Evolutionary conservation across 164 flowering plant genomes (phyloP).

Genomic region (Vitis riparia): DNA sequence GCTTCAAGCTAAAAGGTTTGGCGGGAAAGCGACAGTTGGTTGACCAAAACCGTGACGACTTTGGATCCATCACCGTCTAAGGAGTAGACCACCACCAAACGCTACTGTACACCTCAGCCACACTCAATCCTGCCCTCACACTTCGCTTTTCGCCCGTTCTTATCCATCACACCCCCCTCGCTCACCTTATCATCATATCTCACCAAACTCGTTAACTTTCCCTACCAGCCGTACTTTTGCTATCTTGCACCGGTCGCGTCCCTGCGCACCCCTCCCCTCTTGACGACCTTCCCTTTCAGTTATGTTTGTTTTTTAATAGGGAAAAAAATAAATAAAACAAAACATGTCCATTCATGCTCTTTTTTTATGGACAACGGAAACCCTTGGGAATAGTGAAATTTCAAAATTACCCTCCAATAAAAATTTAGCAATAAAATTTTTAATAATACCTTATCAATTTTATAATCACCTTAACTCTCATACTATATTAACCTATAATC

Average conservation of each 20-base stretch:
- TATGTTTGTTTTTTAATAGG: too few species aligned
- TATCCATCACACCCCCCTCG: constrained; percentile 17
- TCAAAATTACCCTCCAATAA: too few species aligned
- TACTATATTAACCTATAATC: too few species aligned
- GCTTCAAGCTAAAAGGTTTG: too few species aligned
- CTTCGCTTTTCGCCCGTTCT: neutral
- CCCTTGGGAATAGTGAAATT: too few species aligned
- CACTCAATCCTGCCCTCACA: neutral
- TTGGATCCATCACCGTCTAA: constrained; percentile 8
- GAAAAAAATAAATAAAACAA: too few species aligned
- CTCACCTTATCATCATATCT: constrained; percentile 8
- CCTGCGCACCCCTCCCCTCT: neutral
- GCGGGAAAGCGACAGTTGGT: constrained; percentile 9
- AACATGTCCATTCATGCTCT: too few species aligned
- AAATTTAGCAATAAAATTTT: too few species aligned
- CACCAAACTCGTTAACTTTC: constrained; percentile 23
- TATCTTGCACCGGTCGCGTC: constrained; percentile 8
- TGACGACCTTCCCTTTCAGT: too few species aligned
- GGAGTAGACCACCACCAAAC: constrained; percentile 13
- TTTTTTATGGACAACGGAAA: too few species aligned
- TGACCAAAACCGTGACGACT: constrained; percentile 6
- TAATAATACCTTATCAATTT: too few species aligned
- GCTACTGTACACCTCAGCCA: neutral
- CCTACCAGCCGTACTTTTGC: constrained; percentile 13
- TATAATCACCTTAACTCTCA: too few species aligned